Conservation (phyloP, 2,329 filamentous ascomycete species). For the Teratosphaeria pseudoeucalypti region DNA sequence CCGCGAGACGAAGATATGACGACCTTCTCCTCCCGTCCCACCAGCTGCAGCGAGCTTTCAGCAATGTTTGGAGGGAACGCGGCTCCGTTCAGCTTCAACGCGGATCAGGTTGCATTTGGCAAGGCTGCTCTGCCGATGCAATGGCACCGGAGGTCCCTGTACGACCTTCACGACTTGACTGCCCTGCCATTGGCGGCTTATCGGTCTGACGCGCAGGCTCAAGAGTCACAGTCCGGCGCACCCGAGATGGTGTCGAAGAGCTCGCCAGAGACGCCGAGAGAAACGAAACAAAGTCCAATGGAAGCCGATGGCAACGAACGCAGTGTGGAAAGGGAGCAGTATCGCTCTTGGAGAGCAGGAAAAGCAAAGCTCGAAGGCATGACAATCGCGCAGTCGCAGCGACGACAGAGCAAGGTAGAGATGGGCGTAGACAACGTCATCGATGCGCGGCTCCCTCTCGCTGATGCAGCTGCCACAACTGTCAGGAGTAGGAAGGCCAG, state of each 20-base stretch:
- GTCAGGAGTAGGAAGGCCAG: conserved; percentile 55
- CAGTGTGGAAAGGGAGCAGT: conserved; percentile 35
- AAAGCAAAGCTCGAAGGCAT: conserved; percentile 32
- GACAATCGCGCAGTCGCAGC: conserved; percentile 28
- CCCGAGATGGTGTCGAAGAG: neutral
- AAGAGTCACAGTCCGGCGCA: neutral
- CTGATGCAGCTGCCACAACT: conserved; percentile 41
- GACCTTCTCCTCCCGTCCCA: conserved; percentile 1
- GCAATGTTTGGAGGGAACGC: conserved; percentile 6
- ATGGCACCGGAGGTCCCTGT: conserved; percentile 22
- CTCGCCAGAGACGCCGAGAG: conserved; percentile 12
- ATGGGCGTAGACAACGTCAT: conserved; percentile 49
- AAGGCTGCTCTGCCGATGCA: conserved; percentile 15
- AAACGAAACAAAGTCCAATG: conserved; percentile 3
- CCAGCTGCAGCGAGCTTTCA: neutral
- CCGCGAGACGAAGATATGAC: conserved; percentile 6
- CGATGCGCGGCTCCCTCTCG: conserved; percentile 50
- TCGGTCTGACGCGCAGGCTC: neutral
- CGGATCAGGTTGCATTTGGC: conserved; percentile 2
- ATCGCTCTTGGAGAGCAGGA: conserved; percentile 40
- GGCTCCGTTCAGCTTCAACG: conserved; percentile 1
- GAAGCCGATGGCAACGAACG: conserved; percentile 11
- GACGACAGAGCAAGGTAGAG: conserved; percentile 22
- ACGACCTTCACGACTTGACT: conserved; percentile 20
- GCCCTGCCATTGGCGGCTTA: conserved; percentile 5